phyloP scores from a whole-genome alignment of 495 filamentous ascomycete species.

The Podospora anserina region DNA sequence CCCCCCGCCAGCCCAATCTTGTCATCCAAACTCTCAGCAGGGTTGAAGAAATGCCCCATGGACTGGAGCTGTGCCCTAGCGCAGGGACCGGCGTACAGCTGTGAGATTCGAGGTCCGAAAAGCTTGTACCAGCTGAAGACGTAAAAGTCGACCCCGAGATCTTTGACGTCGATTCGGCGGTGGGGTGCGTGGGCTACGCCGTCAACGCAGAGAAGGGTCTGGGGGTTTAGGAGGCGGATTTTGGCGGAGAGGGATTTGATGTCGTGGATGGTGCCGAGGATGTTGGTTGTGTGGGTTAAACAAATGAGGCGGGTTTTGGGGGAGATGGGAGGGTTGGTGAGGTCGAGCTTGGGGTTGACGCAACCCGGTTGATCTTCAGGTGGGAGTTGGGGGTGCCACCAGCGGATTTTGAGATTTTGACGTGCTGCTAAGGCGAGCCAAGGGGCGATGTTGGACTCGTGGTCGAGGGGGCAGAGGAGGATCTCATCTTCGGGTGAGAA shows the following conservation, averaged over 20 bases:
- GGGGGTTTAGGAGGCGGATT: conserved; percentile 47
- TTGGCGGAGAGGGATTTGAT: conserved; percentile 53
- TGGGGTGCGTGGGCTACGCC: conserved; percentile 72
- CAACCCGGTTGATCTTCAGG: neutral
- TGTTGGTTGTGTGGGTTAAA: conserved; percentile 67
- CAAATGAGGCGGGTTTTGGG: conserved; percentile 61
- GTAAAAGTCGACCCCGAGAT: conserved; percentile 68
- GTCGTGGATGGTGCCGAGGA: conserved; percentile 66
- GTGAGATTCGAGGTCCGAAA: conserved; percentile 67
- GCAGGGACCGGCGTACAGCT: conserved; percentile 57
- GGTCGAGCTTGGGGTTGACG: conserved; percentile 53
- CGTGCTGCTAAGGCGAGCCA: conserved; percentile 62
- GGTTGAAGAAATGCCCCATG: conserved; percentile 68
- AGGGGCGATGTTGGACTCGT: conserved; percentile 68
- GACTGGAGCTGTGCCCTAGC: conserved; percentile 51
- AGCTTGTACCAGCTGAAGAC: conserved; percentile 75
- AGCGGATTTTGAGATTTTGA: conserved; percentile 59
- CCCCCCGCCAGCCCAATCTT: conserved; percentile 64
- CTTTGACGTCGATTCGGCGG: conserved; percentile 60
- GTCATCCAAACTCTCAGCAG: conserved; percentile 51
- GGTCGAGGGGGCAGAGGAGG: conserved; percentile 63
- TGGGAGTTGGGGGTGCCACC: conserved; percentile 53
- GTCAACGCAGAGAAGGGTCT: conserved; percentile 50
- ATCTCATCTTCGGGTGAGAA: conserved; percentile 62
- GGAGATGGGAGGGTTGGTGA: conserved; percentile 54